Percentiles rank a stretch among this genome's conserved stretches.
phyloP scores from a whole-genome alignment of 192 early-diverging fungal species.

The Dimargaris verticillata region DNA sequence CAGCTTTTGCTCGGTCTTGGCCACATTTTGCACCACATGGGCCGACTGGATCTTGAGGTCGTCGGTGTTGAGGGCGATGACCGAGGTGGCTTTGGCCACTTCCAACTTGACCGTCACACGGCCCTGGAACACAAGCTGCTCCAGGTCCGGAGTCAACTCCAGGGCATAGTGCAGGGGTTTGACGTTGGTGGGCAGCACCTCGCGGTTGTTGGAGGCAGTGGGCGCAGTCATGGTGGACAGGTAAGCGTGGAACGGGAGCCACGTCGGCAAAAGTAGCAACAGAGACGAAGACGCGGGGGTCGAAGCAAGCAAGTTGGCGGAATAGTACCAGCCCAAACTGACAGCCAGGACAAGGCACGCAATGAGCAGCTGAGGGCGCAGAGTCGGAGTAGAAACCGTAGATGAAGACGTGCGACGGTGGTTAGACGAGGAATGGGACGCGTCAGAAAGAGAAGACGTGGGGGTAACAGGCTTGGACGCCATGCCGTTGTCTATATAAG shows the following conservation, averaged over 20 bases:
- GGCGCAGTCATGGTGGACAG: slow-evolving; percentile 7
- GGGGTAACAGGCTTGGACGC: no score
- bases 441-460: no score
- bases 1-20: slow-evolving; percentile 32
- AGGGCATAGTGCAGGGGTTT: slow-evolving; percentile 72
- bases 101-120: slow-evolving; percentile 53
- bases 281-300: slow-evolving; percentile 8
- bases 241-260: slow-evolving; percentile 10
- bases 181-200: slow-evolving; percentile 75
- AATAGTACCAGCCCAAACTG: no score
- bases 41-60: slow-evolving; percentile 48
- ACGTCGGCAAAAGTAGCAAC: background rate
- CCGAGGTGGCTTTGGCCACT: slow-evolving; percentile 40
- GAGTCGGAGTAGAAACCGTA: slow-evolving; percentile 17
- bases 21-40: slow-evolving; percentile 14
- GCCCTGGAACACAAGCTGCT: slow-evolving; percentile 65
- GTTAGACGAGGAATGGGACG: slow-evolving; percentile 16
- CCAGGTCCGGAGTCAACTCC: slow-evolving; percentile 60
- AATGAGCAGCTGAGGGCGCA: no score
- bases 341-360: no score
- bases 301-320: slow-evolving; percentile 12
- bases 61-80: slow-evolving; percentile 46
- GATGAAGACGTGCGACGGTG: slow-evolving; percentile 14
- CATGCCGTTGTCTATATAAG: no score
- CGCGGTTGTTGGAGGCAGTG: slow-evolving; percentile 21